Evolutionary conservation across 257 asterid genomes (phyloP).

Genomic region (Leonotis leonurus): DNA sequence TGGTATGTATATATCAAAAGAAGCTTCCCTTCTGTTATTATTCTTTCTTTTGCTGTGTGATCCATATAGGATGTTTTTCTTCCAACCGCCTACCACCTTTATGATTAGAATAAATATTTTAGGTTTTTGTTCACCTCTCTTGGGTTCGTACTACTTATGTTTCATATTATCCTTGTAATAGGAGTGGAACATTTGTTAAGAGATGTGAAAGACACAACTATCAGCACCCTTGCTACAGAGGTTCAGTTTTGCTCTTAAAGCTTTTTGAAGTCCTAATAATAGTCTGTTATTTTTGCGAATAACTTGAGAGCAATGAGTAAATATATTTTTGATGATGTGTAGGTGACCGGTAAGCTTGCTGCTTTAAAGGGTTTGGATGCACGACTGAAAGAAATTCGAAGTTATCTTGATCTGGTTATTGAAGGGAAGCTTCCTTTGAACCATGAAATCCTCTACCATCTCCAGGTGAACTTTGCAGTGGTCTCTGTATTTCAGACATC

Average conservation of each 20-base stretch:
- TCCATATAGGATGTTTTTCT: too few relatives aligned
- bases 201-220: constrained; percentile 94
- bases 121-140: constrained; percentile 1
- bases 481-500: too few relatives aligned
- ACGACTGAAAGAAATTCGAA: constrained; percentile 71
- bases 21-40: too few relatives aligned
- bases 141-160: too few relatives aligned
- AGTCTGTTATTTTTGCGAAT: too few relatives aligned
- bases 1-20: too few relatives aligned
- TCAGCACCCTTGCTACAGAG: constrained; percentile 98
- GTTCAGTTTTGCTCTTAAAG: constrained; percentile 29
- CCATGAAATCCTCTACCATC: constrained; percentile 92
- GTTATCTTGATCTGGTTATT: constrained; percentile 78
- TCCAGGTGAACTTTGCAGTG: too few relatives aligned
- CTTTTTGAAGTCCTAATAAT: constrained; percentile 3
- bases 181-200: constrained; percentile 97
- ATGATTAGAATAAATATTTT: too few relatives aligned
- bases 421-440: constrained; percentile 87
- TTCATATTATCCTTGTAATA: too few relatives aligned
- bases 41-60: too few relatives aligned
- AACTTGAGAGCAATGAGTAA: not conserved
- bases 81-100: not conserved
- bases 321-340: not conserved
- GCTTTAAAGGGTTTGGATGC: constrained; percentile 96
- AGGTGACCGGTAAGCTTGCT: constrained; percentile 94